A percentile compares a stretch with the other conserved stretches of the same genome.
Evolutionary conservation across 768 basidiomycete genomes (phyloP).

Genomic region (Astraeus odoratus): DNA sequence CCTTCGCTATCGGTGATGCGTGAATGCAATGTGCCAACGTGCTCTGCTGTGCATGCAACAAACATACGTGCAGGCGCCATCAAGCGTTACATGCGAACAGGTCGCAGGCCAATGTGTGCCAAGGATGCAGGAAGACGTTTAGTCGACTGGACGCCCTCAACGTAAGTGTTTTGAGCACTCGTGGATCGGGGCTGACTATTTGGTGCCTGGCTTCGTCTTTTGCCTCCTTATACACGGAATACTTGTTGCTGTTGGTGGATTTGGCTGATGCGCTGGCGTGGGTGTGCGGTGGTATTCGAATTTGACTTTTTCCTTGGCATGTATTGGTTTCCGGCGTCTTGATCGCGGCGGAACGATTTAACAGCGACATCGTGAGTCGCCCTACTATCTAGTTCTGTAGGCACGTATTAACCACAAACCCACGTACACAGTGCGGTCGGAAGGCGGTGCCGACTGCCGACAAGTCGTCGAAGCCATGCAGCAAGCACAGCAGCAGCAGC

Average conservation of each 20-base stretch:
- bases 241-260: no score
- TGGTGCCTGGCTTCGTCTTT: conserved; percentile 28
- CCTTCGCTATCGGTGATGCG: background rate
- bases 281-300: conserved; percentile 1
- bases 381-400: conserved; percentile 15
- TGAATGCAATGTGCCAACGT: background rate
- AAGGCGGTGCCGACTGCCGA: conserved; percentile 77
- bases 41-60: background rate
- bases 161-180: conserved; percentile 45
- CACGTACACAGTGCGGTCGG: conserved; percentile 60
- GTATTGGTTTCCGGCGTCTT: background rate
- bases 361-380: conserved; percentile 69
- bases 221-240: no score
- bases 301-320: background rate
- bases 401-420: conserved; percentile 17
- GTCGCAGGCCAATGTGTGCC: conserved; percentile 78
- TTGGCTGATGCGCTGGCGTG: no score
- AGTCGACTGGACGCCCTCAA: conserved; percentile 91
- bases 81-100: conserved; percentile 85
- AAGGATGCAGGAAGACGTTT: conserved; percentile 92
- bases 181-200: no score
- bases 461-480: conserved; percentile 33
- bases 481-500: conserved; percentile 21
- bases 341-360: background rate
- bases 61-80: conserved; percentile 54